Conservation (phyloP, 345 rosid genomes). For the Limnanthes douglasii region DNA sequence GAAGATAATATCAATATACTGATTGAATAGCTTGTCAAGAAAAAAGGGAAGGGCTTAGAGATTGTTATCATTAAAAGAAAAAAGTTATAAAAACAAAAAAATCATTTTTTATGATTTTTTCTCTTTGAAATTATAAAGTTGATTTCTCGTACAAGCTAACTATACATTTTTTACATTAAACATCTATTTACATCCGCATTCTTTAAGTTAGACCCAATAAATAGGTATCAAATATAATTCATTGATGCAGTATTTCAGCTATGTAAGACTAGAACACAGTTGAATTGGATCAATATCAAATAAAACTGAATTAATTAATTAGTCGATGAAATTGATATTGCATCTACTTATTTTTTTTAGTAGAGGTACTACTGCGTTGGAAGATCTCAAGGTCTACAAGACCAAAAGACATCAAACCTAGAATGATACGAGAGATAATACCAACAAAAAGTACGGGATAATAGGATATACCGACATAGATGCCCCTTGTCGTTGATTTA, state of each 20-base stretch:
- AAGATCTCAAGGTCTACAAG: conserved; percentile 93
- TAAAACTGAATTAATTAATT: neutral
- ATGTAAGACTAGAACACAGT: neutral
- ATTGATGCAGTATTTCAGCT: conserved; percentile 84
- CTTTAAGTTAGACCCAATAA: neutral
- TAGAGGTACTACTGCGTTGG: conserved; percentile 71
- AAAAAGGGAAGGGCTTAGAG: conserved; percentile 92
- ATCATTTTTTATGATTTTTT: too few species aligned
- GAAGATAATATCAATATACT: conserved; percentile 72
- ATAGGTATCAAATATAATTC: conserved; percentile 20
- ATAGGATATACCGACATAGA: conserved; percentile 63
- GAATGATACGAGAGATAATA: conserved; percentile 86
- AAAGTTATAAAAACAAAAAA: too few species aligned
- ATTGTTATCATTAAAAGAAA: conserved; percentile 5
- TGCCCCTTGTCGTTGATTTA: conserved; percentile 40
- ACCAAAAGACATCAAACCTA: conserved; percentile 97
- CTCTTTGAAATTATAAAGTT: too few species aligned
- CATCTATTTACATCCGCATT: too few species aligned
- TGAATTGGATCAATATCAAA: neutral
- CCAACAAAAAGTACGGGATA: conserved; percentile 88
- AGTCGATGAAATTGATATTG: neutral
- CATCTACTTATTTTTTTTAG: conserved; percentile 91
- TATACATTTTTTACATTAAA: too few species aligned
- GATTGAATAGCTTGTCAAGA: conserved; percentile 83
- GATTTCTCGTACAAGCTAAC: neutral